These are phyloP conservation scores for Mycothermus thermophilus DNA, from an alignment of 495 filamentous ascomycete species.

Conservation along the genomic window DNA sequence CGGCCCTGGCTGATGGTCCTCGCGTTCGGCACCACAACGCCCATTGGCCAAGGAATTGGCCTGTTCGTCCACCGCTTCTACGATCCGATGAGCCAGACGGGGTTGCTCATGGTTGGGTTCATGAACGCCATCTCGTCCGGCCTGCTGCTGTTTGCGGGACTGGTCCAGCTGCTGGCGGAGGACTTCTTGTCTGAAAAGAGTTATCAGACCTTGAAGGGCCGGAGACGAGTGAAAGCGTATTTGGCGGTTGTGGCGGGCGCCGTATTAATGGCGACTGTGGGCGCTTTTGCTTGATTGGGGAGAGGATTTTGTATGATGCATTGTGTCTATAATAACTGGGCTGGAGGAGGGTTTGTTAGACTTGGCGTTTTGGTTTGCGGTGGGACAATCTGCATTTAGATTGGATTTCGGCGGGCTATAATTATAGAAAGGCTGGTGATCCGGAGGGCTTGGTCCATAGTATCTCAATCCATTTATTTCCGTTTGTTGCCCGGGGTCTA, in stretches of 20 bases:
- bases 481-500: too few species aligned
- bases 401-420: too few species aligned
- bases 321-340: too few species aligned
- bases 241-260: conserved; percentile 63
- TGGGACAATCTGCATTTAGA: too few species aligned
- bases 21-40: conserved; percentile 83
- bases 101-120: conserved; percentile 77
- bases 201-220: conserved; percentile 58
- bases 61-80: conserved; percentile 71
- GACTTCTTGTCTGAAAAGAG: conserved; percentile 86
- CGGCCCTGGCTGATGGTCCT: conserved; percentile 91
- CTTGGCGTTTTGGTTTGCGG: too few species aligned
- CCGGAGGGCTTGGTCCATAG: too few species aligned
- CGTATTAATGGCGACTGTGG: conserved; percentile 72
- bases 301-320: too few species aligned
- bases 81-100: conserved; percentile 66
- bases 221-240: conserved; percentile 60
- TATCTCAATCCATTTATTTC: too few species aligned
- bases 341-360: too few species aligned
- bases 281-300: conserved; percentile 63
- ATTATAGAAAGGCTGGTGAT: too few species aligned
- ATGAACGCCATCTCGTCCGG: conserved; percentile 88
- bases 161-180: conserved; percentile 85
- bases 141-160: conserved; percentile 74
- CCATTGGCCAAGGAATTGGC: conserved; percentile 80